Evolutionary conservation across 495 filamentous ascomycete species (phyloP).

Genomic region (Elaphomyces granulatus): DNA sequence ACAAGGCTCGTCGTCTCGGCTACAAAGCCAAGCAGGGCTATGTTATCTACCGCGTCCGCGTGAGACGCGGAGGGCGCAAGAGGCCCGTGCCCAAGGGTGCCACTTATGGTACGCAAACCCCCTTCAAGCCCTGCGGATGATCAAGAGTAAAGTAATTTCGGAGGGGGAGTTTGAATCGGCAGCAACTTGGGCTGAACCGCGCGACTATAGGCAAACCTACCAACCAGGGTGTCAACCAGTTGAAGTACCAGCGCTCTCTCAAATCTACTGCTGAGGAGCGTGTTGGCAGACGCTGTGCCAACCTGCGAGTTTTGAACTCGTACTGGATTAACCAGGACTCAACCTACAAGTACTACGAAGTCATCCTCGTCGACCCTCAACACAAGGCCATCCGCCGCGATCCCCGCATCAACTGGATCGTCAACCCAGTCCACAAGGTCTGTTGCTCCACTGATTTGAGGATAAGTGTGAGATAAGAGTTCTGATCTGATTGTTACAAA

Average conservation of each 20-base stretch:
- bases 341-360: constrained; percentile 99
- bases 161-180: constrained; percentile 2
- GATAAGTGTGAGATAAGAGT: no score
- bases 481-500: neutral
- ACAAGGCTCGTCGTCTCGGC: constrained; percentile 98
- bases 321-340: constrained; percentile 99
- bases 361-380: constrained; percentile 98
- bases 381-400: constrained; percentile 99
- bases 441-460: constrained; percentile 11
- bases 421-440: constrained; percentile 94
- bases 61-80: constrained; percentile 96
- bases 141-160: no score
- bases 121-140: no score
- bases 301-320: constrained; percentile 96
- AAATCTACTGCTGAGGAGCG: constrained; percentile 96
- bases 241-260: constrained; percentile 99
- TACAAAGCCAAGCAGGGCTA: constrained; percentile 99
- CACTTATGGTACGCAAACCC: constrained; percentile 67
- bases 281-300: constrained; percentile 96
- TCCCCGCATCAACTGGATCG: constrained; percentile 99
- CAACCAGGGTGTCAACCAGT: constrained; percentile 99
- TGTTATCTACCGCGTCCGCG: constrained; percentile 98
- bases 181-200: constrained; percentile 1
- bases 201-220: constrained; percentile 76
- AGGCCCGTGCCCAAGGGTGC: constrained; percentile 90